A percentile compares a stretch with the other conserved stretches of the same genome.
These are phyloP conservation scores for Tolypocladium paradoxum DNA, from an alignment of 2,329 filamentous ascomycete species.

Conservation along the genomic window DNA sequence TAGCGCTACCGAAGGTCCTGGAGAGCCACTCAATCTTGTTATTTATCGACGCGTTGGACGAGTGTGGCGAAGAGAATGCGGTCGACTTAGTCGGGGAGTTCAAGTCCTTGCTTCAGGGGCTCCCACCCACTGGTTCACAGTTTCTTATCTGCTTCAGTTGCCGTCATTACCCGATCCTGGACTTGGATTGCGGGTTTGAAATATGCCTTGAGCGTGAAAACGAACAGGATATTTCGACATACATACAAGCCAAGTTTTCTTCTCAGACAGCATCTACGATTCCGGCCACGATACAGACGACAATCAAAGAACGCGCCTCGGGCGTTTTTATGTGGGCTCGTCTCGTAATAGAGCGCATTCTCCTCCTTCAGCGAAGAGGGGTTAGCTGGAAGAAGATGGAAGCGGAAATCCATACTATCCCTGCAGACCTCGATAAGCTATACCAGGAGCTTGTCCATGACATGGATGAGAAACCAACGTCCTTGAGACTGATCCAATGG, in stretches of 20 bases:
- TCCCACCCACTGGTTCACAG: neutral
- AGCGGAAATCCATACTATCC: slow-evolving; percentile 8
- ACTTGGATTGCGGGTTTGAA: slow-evolving; percentile 8
- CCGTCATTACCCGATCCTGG: slow-evolving; percentile 19
- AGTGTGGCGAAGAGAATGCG: slow-evolving; percentile 16
- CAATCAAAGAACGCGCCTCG: slow-evolving; percentile 6
- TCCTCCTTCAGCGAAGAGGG: slow-evolving; percentile 7
- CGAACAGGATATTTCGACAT: slow-evolving; percentile 16
- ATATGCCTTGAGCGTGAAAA: slow-evolving; percentile 22
- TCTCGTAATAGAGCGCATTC: slow-evolving; percentile 14
- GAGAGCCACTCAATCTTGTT: slow-evolving; percentile 11
- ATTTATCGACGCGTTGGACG: slow-evolving; percentile 25
- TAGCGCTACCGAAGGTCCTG: slow-evolving; percentile 10
- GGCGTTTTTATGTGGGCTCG: slow-evolving; percentile 27
- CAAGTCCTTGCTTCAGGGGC: slow-evolving; percentile 2
- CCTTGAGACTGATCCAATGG: slow-evolving; percentile 20
- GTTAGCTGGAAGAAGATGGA: slow-evolving; percentile 8
- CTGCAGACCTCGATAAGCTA: slow-evolving; percentile 12
- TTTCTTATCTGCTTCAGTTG: slow-evolving; percentile 20
- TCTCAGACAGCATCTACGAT: neutral
- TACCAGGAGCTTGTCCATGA: slow-evolving; percentile 12
- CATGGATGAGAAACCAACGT: slow-evolving; percentile 6
- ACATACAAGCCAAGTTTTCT: slow-evolving; percentile 13
- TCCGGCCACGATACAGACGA: slow-evolving; percentile 8
- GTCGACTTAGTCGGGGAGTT: slow-evolving; percentile 9